Percentiles rank a stretch among this genome's conserved stretches.
These are phyloP conservation scores for Rhodofomes roseus DNA, from an alignment of 1,284 basidiomycete genomes.

Conservation along the genomic window DNA sequence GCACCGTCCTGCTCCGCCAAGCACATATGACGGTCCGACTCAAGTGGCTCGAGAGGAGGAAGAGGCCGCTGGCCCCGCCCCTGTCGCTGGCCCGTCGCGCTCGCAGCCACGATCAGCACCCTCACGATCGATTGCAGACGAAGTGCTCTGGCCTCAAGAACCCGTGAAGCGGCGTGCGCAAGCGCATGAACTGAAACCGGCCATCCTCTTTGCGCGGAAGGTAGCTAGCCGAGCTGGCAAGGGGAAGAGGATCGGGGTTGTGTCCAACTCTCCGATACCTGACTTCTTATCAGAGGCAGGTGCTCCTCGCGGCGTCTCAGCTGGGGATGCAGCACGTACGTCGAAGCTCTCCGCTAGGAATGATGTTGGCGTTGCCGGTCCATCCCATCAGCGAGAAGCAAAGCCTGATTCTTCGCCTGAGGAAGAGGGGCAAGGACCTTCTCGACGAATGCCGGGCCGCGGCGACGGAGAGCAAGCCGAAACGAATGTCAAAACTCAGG, in stretches of 20 bases:
- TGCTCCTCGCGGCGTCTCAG: background rate
- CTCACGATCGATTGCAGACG: background rate
- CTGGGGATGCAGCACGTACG: too few relatives aligned
- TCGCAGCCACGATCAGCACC: background rate
- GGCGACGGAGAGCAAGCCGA: background rate
- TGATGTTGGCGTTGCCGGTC: background rate
- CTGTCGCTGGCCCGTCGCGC: background rate
- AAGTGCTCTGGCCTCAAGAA: background rate
- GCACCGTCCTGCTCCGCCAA: background rate
- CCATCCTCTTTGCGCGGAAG: background rate
- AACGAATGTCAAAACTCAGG: background rate
- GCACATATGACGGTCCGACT: background rate
- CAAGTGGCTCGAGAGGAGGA: slow-evolving; percentile 1
- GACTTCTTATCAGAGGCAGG: background rate
- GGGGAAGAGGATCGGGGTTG: slow-evolving; percentile 4
- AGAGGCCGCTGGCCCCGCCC: background rate
- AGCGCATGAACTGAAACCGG: background rate
- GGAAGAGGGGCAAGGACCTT: background rate
- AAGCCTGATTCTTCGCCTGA: background rate
- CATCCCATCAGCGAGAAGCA: background rate
- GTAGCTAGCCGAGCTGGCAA: background rate
- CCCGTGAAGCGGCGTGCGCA: background rate
- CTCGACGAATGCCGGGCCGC: background rate
- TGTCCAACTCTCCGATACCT: background rate
- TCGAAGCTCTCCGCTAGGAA: background rate